Evolutionary conservation across 2,329 filamentous ascomycete genomes (phyloP), one percentile per base, ranked within the genome.

Genomic region (Microdochium nivale): DNA sequence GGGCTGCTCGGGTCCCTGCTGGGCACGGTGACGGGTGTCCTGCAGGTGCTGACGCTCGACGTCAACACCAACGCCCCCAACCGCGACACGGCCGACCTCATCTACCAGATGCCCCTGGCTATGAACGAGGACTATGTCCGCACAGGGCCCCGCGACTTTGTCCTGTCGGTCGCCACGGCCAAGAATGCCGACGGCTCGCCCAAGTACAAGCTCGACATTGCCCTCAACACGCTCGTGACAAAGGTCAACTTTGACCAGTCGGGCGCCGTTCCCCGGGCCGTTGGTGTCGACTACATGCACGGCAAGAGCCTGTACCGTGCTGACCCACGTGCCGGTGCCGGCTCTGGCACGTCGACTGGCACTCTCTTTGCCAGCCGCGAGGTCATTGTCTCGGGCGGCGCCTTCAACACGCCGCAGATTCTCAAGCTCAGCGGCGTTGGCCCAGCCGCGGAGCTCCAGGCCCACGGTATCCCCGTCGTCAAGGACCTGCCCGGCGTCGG

Each of bases 91-190:
- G 57, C 62, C 8, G 62, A 68, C 46, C 70, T 68, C 4, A 58
- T 75, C 25, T 80, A 70, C 61, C 76, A 78, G 56, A 70, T 80
- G 13, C 76, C 78, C 11, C 58, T 79, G 30, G 69, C 70, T 2
- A 70, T 73, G 32, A 63, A 30, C 46, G 24, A 68, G 52, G 60
- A 65, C 7, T 63, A 63, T 49, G 70, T 67, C 48, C 73, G 76
- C 13, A 72, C 64, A 33, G 70, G 70, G n/a, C 66, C 75, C n/a
- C 73, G 75, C 25, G 72, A 78, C 47, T 78, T 77, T 50, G 63
- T 79, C 21, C 57, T 76, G 51, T 65, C 68, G 37, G 72, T 72
- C 21, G 71, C 71, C 51, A 54, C 54, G 24, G 57, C 57, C 11
- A 72, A 70, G 3, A 67, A 66, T 52, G 69, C 68, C 58, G 54